Conservation (phyloP, 2,329 filamentous ascomycete species). For the Trichothecium roseum region DNA sequence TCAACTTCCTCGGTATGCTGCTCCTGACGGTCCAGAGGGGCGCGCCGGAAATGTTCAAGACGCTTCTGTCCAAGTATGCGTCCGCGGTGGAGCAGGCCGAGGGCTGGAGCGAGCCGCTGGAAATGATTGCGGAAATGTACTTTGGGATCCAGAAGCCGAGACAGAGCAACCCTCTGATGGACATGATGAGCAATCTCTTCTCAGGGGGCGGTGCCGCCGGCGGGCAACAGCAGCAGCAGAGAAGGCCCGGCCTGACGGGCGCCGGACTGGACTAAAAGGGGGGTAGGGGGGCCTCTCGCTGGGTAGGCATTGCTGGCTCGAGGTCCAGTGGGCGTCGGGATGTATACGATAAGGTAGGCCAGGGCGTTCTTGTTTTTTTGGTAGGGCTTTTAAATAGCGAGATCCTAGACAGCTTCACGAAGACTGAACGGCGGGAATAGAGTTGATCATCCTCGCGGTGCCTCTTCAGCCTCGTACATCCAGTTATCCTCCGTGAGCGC, state of each 20-base stretch:
- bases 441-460: constrained; percentile 23
- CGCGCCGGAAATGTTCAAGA: constrained; percentile 65
- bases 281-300: too few relatives aligned
- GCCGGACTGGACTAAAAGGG: constrained; percentile 46
- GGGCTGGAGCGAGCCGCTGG: constrained; percentile 71
- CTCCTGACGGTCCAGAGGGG: constrained; percentile 77
- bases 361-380: constrained; percentile 9
- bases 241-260: constrained; percentile 33
- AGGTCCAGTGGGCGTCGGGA: too few relatives aligned
- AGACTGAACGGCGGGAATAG: neutral
- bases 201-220: constrained; percentile 54
- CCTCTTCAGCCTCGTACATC: constrained; percentile 73
- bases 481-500: constrained; percentile 74
- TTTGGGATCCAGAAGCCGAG: constrained; percentile 83
- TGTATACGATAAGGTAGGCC: neutral
- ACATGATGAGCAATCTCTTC: constrained; percentile 97
- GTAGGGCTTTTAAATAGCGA: constrained; percentile 7
- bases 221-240: constrained; percentile 16
- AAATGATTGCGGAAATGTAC: constrained; percentile 91
- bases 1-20: constrained; percentile 87
- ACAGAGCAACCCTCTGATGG: constrained; percentile 85
- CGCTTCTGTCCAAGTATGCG: constrained; percentile 74
- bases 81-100: constrained; percentile 63
- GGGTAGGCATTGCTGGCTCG: too few relatives aligned
- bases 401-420: too few relatives aligned